phyloP scores from a whole-genome alignment of 2,329 filamentous ascomycete genomes.

The Parastagonospora avenae region DNA sequence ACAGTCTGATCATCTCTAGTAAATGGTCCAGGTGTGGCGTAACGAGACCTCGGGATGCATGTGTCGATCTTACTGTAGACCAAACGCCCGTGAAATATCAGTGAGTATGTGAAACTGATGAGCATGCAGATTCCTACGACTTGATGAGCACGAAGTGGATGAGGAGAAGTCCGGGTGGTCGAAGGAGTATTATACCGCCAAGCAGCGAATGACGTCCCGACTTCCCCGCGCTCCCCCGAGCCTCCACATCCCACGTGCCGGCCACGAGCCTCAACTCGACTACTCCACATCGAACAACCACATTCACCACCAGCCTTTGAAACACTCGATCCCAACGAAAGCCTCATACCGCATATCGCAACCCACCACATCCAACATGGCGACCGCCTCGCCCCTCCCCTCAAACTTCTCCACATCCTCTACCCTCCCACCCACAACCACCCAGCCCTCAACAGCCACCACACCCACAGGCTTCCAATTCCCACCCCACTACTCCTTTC shows the following conservation, averaged over 20 bases:
- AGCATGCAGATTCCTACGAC: too few species aligned
- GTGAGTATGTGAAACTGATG: too few species aligned
- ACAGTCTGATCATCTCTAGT: too few species aligned
- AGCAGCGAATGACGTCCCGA: slow-evolving; percentile 24
- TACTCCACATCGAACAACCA: not conserved
- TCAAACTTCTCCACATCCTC: slow-evolving; percentile 10
- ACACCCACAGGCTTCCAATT: slow-evolving; percentile 43
- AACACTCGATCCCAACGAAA: too few species aligned
- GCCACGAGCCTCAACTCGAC: not conserved
- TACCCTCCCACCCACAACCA: slow-evolving; percentile 9
- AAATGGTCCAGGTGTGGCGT: too few species aligned
- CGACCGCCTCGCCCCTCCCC: slow-evolving; percentile 13
- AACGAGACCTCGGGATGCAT: too few species aligned
- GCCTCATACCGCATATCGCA: too few species aligned
- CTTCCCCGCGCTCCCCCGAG: slow-evolving; percentile 15
- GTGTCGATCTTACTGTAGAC: too few species aligned
- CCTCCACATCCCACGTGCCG: not conserved
- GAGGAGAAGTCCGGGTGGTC: too few species aligned
- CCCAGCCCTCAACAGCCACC: slow-evolving; percentile 7
- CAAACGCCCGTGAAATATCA: too few species aligned
- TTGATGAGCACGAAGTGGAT: too few species aligned
- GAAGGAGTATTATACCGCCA: not conserved
- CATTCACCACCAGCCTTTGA: too few species aligned
- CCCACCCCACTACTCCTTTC: slow-evolving; percentile 69
- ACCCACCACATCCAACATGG: slow-evolving; percentile 8